Conservation (phyloP, 805 yeast genomes). For the Ogataea nitratoaversa region DNA sequence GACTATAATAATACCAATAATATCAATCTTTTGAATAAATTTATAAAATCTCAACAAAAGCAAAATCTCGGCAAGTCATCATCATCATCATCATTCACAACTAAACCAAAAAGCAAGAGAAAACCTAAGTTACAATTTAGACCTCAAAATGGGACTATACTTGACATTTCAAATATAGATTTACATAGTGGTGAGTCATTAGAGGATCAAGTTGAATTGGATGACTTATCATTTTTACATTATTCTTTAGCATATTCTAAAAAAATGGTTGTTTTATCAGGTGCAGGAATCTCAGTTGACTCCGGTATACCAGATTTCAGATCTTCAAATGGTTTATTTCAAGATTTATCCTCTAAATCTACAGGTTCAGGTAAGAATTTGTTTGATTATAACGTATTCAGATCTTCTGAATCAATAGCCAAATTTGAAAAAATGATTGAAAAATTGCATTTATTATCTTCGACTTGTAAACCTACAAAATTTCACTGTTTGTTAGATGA, state of each 20-base stretch:
- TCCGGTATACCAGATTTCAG: slow-evolving; percentile 83
- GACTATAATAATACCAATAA: background rate
- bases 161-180: slow-evolving; percentile 33
- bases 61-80: background rate
- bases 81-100: too few relatives aligned
- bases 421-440: slow-evolving; percentile 74
- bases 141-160: slow-evolving; percentile 42
- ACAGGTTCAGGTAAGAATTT: slow-evolving; percentile 50
- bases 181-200: slow-evolving; percentile 19
- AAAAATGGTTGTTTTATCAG: slow-evolving; percentile 64
- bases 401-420: slow-evolving; percentile 54
- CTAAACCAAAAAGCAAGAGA: slow-evolving; percentile 21
- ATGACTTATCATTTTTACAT: slow-evolving; percentile 45
- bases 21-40: background rate
- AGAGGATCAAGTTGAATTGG: slow-evolving; percentile 32
- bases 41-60: background rate
- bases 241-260: slow-evolving; percentile 53
- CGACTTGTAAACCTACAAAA: slow-evolving; percentile 59
- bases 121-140: slow-evolving; percentile 44
- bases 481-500: slow-evolving; percentile 65
- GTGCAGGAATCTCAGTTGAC: slow-evolving; percentile 89
- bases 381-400: slow-evolving; percentile 75
- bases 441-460: slow-evolving; percentile 52
- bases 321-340: slow-evolving; percentile 73
- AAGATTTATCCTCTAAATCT: slow-evolving; percentile 39